These are phyloP conservation scores for Astragalus glycyphyllos DNA, from an alignment of 306 rosid genomes.

Conservation along the genomic window DNA sequence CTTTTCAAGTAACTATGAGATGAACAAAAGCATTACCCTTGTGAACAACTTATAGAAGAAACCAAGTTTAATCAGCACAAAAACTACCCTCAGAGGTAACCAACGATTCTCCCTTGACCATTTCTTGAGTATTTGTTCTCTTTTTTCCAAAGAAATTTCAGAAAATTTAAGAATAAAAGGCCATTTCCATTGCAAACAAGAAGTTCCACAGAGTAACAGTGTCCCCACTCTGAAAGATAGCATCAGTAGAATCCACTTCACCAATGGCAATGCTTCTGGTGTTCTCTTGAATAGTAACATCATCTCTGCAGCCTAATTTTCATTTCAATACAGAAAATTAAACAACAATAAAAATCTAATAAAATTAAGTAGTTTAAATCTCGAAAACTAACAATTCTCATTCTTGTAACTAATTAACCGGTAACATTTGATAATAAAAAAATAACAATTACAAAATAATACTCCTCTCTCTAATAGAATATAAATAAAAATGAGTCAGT, in stretches of 20 bases:
- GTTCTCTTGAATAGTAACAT: constrained; percentile 49
- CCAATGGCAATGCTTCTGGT: constrained; percentile 53
- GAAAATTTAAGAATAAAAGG: constrained; percentile 77
- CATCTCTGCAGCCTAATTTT: constrained; percentile 71
- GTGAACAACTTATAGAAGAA: constrained; percentile 78
- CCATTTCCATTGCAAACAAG: constrained; percentile 69
- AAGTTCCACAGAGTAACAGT: constrained; percentile 66
- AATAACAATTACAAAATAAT: too few relatives aligned
- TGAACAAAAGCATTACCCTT: constrained; percentile 57
- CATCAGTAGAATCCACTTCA: constrained; percentile 55
- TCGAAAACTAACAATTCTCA: too few relatives aligned
- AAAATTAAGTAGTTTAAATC: neutral
- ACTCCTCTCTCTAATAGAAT: too few relatives aligned
- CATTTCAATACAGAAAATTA: neutral
- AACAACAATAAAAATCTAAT: neutral
- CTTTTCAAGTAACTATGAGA: neutral
- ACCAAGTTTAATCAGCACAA: constrained; percentile 64
- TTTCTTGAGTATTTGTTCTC: constrained; percentile 63
- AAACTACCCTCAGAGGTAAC: constrained; percentile 56
- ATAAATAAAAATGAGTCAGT: too few relatives aligned
- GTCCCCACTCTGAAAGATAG: constrained; percentile 79
- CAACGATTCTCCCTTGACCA: constrained; percentile 67
- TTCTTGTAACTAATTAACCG: too few relatives aligned
- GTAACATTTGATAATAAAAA: too few relatives aligned
- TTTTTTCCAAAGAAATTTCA: constrained; percentile 75